Evolutionary conservation across 352 stramenopile species (phyloP), one percentile per base, ranked within the genome.

Genomic region (Pythium chondricola): DNA sequence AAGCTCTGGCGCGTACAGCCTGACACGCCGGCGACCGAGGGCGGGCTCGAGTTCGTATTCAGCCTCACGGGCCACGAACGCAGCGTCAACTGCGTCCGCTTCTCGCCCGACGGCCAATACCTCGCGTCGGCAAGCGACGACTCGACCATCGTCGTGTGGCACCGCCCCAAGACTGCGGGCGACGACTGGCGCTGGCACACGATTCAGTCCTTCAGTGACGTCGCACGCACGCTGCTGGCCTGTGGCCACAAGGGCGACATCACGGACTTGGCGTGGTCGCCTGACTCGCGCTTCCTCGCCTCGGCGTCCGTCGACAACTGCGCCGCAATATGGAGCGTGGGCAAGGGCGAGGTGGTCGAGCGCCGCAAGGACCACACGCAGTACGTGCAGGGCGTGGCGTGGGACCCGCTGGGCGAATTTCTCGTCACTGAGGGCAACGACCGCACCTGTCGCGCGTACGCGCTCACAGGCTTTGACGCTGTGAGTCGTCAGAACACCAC

Each of bases 301-400:
- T 91, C 93, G 6, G 93, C 84, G 13, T 97, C 85, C 3, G 82
- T 98, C 8, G 95, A 98, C 72, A 96, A 97, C 52, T 84, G 80
- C 31, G 80, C 83, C 9, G 73, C 92, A 11, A 85, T 97, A 36
- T 97, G 80, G 72, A 85, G 97, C 71, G 63, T 83, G 7, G 67
- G 80, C 29, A 87, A 74, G 26, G 71, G 73, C 31, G 64, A 89
- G 43, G 59, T 94, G 63, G 60, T 93, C 55, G 90, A 93, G 69
- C 63, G 69, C 26, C 61, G 88, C 69, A 81, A 89, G 43, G 94
- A 98, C 65, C 95, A 98, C 64, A 94, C 74, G 33, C 86, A 97
- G 60, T 99, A 97, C 67, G 92, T 98, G 38, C 95, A 98, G 66
- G 95, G 95, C 32, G 93, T 96, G n/a, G 74, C 88, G 2, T 98